A percentile compares a stretch with the other conserved stretches of the same genome.
Conservation (phyloP, 257 asterid genomes). For the Capsicum pubescens region DNA sequence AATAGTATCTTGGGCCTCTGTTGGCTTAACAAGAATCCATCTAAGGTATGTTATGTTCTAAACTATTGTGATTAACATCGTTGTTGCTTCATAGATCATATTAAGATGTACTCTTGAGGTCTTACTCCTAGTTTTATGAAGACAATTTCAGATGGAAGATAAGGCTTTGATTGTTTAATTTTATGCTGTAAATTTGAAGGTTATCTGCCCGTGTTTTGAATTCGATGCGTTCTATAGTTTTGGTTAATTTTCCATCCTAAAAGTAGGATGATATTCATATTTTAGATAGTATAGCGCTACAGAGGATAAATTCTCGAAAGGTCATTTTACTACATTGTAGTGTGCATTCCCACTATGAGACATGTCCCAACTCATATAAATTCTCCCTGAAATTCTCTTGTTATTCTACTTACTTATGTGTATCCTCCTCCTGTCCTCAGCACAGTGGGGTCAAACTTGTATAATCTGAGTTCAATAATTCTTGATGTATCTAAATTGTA, state of each 20-base stretch:
- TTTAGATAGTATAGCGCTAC: background rate
- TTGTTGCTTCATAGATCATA: background rate
- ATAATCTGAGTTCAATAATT: background rate
- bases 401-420: background rate
- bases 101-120: background rate
- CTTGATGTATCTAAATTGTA: background rate
- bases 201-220: background rate
- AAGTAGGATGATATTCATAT: conserved; percentile 4
- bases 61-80: background rate
- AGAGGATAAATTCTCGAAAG: background rate
- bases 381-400: background rate
- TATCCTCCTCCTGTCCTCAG: background rate
- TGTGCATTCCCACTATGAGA: background rate
- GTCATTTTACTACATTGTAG: background rate
- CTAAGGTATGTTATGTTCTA: conserved; percentile 55
- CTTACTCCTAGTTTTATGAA: background rate
- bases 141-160: background rate
- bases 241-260: background rate
- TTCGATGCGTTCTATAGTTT: background rate
- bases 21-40: conserved; percentile 77
- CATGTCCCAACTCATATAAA: background rate
- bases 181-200: background rate
- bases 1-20: conserved; percentile 71
- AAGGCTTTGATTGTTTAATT: background rate
- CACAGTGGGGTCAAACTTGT: background rate